Base-by-base conservation (phyloP, 2,329 filamentous ascomycete genomes). In the Microsporum canis region DNA sequence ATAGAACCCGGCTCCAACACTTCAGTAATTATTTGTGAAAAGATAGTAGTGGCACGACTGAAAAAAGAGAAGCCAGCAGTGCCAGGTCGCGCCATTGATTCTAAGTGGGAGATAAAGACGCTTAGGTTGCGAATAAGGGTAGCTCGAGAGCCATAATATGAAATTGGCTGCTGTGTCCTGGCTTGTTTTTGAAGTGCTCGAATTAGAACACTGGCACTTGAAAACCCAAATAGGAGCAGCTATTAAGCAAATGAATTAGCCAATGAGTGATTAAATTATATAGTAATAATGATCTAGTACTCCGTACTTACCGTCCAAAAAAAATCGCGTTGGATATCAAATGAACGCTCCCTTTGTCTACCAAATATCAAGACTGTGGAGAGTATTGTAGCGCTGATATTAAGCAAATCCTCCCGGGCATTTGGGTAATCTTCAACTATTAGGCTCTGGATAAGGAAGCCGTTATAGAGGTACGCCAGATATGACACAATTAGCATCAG, bases 401-500 rank as follows among this genome's bases (percentile, higher is more conserved):
- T 29, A 17, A 57, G 31, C 17, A 57, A n/a, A 41, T 23, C 39
- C 12, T 3, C 12, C 17, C 31, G 34, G 7, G 39, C 23, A 41
- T 57, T 23, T n/a, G 33, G 14, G n/a, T n/a, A 49, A 23, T 57
- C 55, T 41, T 38, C 27, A 36, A 41, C 29, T 41, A 57, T 17
- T 39, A 57, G 31, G 2, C 4, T 57, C 34, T 57, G 31, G 4
- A 57, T 23, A 39, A 57, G 55, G n/a, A 57, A 57, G 34, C 39
- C 55, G n/a, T 57, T 57, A 41, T 57, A 38, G 6, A 38, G 55
- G 8, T 57, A 57, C 31, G 55, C 17, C 33, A 57, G 8, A 38
- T 57, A 57, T 23, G 34, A 57, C n/a, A 57, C 7, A 41, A 57
- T 17, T 27, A 57, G 55, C 55, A 57, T 57, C 55, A 57, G 23